A percentile compares a stretch with the other conserved stretches of the same genome.
Evolutionary conservation across 768 basidiomycete genomes (phyloP).

Genomic region (Phanerodontia chrysosporium): DNA sequence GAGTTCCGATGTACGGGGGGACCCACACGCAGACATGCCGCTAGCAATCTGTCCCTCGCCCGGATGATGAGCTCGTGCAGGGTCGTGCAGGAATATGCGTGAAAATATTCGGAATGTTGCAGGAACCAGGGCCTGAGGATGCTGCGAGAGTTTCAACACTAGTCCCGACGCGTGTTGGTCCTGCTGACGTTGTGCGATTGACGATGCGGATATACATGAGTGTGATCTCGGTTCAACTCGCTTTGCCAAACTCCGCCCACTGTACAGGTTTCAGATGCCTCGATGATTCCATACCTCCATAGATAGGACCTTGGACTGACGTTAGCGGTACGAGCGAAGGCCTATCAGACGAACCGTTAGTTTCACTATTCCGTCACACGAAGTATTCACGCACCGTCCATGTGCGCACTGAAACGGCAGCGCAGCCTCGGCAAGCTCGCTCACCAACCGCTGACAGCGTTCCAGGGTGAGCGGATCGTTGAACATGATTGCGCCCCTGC

Average conservation of each 20-base stretch:
- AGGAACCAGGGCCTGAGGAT: too few relatives aligned
- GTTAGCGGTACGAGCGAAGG: slow-evolving; percentile 5
- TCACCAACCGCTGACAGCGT: slow-evolving; percentile 70
- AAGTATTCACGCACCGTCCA: slow-evolving; percentile 48
- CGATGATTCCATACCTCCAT: background rate
- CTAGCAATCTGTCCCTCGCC: too few relatives aligned
- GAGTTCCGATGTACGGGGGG: too few relatives aligned
- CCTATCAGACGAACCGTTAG: background rate
- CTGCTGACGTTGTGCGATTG: too few relatives aligned
- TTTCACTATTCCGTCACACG: background rate
- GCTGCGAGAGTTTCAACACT: too few relatives aligned
- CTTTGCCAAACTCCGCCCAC: background rate
- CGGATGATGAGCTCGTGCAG: too few relatives aligned
- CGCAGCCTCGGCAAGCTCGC: slow-evolving; percentile 60
- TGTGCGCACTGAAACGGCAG: slow-evolving; percentile 98
- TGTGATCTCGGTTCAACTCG: background rate
- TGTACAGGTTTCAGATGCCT: background rate
- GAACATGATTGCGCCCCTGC: slow-evolving; percentile 97
- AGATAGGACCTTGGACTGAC: background rate
- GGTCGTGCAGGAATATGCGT: too few relatives aligned
- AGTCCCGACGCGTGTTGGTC: too few relatives aligned
- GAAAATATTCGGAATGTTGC: too few relatives aligned
- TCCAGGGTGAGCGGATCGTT: slow-evolving; percentile 68
- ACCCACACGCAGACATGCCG: too few relatives aligned
- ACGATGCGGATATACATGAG: background rate